Conservation (phyloP, 257 asterid species). For the Osmanthus fragrans region DNA sequence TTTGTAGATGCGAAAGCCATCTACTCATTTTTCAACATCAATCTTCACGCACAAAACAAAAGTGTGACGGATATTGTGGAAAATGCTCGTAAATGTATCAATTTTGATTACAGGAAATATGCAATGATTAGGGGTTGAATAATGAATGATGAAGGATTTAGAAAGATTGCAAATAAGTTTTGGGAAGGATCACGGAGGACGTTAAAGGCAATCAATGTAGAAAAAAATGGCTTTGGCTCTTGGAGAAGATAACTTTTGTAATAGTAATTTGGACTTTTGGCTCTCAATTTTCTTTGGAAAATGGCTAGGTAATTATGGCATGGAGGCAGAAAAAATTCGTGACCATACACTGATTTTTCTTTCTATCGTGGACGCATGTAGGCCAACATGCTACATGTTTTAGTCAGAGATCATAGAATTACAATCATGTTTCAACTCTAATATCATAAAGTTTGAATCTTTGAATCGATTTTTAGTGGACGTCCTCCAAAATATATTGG, state of each 20-base stretch:
- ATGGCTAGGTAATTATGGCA: background rate
- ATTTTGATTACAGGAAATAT: background rate
- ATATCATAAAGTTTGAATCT: too few relatives aligned
- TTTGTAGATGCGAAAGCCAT: too few relatives aligned
- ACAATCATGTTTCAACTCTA: background rate
- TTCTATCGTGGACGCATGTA: background rate
- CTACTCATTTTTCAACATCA: too few relatives aligned
- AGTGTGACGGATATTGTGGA: background rate
- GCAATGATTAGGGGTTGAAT: background rate
- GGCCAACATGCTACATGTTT: background rate
- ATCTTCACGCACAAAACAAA: too few relatives aligned
- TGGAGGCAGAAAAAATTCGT: background rate
- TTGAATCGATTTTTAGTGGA: too few relatives aligned
- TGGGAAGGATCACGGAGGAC: background rate
- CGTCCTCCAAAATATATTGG: too few relatives aligned
- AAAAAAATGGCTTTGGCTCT: background rate
- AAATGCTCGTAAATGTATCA: background rate
- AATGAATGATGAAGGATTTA: background rate
- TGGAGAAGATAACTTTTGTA: background rate
- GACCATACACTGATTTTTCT: background rate
- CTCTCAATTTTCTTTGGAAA: background rate
- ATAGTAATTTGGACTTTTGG: background rate
- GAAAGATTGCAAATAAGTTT: too few relatives aligned
- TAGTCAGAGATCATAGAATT: background rate
- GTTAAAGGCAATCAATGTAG: background rate